Base-by-base conservation (phyloP, 1,139 yeast genomes). In the Lodderomyces parapsilosis region DNA sequence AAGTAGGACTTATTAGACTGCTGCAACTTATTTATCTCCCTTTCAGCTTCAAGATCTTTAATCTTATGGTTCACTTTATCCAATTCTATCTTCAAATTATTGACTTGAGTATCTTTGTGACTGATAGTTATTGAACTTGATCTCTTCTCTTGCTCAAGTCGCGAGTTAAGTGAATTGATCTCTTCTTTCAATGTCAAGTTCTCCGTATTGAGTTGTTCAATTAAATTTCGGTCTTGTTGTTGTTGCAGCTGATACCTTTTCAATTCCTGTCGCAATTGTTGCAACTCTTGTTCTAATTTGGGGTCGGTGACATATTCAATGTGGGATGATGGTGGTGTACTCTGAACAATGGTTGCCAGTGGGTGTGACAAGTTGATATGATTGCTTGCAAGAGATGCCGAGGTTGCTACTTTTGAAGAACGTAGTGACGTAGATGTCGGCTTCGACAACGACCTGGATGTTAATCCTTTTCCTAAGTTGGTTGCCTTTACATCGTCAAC, bases 201-300 rank as follows among this genome's bases (percentile, higher is more conserved):
- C 10, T 38, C 33, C 13, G 38, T 42, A 18, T 42, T 42, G 15
- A 47, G 42, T 18, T 33, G 33, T 6, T 40, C 36, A 9, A 45
- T 40, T 5, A 36, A 14, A 19, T 27, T 40, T 38, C 38, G 32
- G 24, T 47, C 43, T 14, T 33, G 13, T 15, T 43, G 43, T n/a
- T 41, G 47, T 36, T 48, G 43, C 15, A 20, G 32, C 22, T 48
- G 33, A 14, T 35, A 31, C 11, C 39, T 37, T 27, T 44, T 39
- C 17, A 74, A 63, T 54, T 78, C 83, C 49, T 69, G 73, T 57
- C 66, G 63, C 34, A 74, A 58, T 11, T 63, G 59, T 14, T 65
- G 38, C 62, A 55, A 66, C 72, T 80, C 84, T 5, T 67, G 62
- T 43, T 66, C 18, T 13, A 24, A 17, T 37, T 37, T 37, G 6